Evolutionary conservation across 1,139 yeast species (phyloP).

Genomic region (Lodderomyces beijingensis): DNA sequence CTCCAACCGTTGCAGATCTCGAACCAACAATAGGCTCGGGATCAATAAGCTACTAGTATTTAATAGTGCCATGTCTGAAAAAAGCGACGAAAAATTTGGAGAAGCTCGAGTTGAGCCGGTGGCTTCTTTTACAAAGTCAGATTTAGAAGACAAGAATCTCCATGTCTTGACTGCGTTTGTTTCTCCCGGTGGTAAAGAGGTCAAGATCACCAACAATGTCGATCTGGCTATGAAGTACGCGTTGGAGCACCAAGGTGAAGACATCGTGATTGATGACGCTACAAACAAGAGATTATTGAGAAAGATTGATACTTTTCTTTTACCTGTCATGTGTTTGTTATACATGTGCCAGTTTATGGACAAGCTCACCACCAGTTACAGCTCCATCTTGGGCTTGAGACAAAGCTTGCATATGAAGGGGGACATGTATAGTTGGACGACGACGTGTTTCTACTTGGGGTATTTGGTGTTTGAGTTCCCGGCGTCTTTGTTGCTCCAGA

Average conservation of each 20-base stretch:
- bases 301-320: constrained; percentile 51
- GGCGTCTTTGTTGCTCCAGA: constrained; percentile 37
- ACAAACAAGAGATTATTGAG: constrained; percentile 19
- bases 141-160: constrained; percentile 5
- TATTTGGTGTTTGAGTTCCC: constrained; percentile 29
- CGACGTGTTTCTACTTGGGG: constrained; percentile 53
- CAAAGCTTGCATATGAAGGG: constrained; percentile 47
- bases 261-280: constrained; percentile 16
- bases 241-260: constrained; percentile 14
- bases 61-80: too few relatives aligned
- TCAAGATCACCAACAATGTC: constrained; percentile 28
- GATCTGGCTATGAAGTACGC: constrained; percentile 32
- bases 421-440: constrained; percentile 53
- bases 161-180: constrained; percentile 22
- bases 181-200: constrained; percentile 26
- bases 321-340: constrained; percentile 53
- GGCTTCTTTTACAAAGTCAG: constrained; percentile 7
- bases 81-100: too few relatives aligned
- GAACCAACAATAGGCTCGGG: too few relatives aligned
- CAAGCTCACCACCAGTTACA: constrained; percentile 55
- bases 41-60: too few relatives aligned
- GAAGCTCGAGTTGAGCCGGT: constrained; percentile 9
- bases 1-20: too few relatives aligned
- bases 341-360: constrained; percentile 65
- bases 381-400: constrained; percentile 57